Conservation (phyloP, 441 rosid species). For the Adansonia madagascariensis region DNA sequence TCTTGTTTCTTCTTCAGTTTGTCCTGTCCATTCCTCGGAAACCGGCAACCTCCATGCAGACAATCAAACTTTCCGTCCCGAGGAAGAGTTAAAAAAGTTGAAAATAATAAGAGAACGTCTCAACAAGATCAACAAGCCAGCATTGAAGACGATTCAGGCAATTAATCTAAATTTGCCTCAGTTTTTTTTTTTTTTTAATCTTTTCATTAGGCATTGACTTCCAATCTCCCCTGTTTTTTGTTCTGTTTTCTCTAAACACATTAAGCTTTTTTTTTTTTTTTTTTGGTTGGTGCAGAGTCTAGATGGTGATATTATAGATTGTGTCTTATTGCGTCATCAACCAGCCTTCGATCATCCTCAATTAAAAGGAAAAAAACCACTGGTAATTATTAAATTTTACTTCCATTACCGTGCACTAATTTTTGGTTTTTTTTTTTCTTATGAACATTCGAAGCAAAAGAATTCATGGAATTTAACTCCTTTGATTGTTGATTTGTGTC, state of each 20-base stretch:
- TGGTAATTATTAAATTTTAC: conserved; percentile 45
- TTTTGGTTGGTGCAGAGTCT: conserved; percentile 61
- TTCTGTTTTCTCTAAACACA: conserved; percentile 6
- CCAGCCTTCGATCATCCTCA: conserved; percentile 91
- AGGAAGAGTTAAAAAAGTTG: conserved; percentile 62
- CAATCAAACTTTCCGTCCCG: conserved; percentile 72
- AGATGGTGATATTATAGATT: conserved; percentile 85
- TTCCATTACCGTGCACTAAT: too few relatives aligned
- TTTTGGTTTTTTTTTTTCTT: too few relatives aligned
- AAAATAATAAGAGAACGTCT: conserved; percentile 64
- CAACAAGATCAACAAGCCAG: conserved; percentile 76
- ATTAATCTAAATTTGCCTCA: background rate
- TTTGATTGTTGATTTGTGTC: conserved; percentile 21
- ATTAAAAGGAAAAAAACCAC: conserved; percentile 66
- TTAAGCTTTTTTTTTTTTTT: background rate
- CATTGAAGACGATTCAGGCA: conserved; percentile 86
- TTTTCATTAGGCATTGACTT: conserved; percentile 1
- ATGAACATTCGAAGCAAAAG: background rate
- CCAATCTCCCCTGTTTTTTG: conserved; percentile 1
- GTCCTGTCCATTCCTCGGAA: conserved; percentile 50
- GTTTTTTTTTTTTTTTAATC: conserved; percentile 4
- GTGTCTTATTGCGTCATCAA: conserved; percentile 75
- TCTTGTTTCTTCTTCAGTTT: conserved; percentile 50
- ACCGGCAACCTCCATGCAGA: conserved; percentile 33
- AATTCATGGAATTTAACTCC: background rate